Conservation (phyloP, 768 basidiomycete genomes). For the Macrolepiota dolichaula region DNA sequence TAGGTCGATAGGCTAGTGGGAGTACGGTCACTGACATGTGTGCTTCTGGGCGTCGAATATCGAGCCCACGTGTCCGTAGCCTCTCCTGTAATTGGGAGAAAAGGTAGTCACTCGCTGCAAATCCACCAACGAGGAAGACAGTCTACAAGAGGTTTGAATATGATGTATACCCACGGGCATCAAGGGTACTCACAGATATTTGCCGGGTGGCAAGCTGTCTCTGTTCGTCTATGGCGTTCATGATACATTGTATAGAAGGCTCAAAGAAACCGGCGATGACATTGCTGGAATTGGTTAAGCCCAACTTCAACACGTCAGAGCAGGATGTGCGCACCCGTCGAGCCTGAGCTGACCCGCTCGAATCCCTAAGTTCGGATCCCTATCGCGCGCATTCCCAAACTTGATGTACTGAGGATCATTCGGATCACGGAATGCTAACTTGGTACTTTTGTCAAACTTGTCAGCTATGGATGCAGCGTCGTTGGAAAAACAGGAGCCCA, state of each 20-base stretch:
- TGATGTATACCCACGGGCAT: not conserved
- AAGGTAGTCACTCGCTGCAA: conserved; percentile 21
- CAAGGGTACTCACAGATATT: conserved; percentile 11
- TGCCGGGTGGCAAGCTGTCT: conserved; percentile 6
- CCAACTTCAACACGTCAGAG: not conserved
- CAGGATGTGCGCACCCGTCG: conserved; percentile 13
- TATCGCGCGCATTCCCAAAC: conserved; percentile 19
- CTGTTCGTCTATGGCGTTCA: conserved; percentile 16
- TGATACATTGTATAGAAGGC: conserved; percentile 19
- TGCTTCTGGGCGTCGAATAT: conserved; percentile 14
- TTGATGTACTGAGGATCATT: conserved; percentile 19
- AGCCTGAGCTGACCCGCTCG: conserved; percentile 19
- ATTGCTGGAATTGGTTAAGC: not conserved
- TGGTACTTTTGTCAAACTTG: conserved; percentile 21
- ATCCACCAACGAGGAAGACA: conserved; percentile 22
- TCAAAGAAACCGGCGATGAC: conserved; percentile 20
- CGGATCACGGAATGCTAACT: conserved; percentile 17
- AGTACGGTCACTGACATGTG: conserved; percentile 11
- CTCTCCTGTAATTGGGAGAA: conserved; percentile 14
- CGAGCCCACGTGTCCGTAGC: conserved; percentile 7
- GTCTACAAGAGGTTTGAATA: conserved; percentile 10
- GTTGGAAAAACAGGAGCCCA: conserved; percentile 14
- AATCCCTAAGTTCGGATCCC: conserved; percentile 16
- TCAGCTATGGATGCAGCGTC: conserved; percentile 17
- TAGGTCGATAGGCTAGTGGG: not conserved